Conservation (phyloP, 2,329 filamentous ascomycete genomes). For the Colletotrichum sp. region DNA sequence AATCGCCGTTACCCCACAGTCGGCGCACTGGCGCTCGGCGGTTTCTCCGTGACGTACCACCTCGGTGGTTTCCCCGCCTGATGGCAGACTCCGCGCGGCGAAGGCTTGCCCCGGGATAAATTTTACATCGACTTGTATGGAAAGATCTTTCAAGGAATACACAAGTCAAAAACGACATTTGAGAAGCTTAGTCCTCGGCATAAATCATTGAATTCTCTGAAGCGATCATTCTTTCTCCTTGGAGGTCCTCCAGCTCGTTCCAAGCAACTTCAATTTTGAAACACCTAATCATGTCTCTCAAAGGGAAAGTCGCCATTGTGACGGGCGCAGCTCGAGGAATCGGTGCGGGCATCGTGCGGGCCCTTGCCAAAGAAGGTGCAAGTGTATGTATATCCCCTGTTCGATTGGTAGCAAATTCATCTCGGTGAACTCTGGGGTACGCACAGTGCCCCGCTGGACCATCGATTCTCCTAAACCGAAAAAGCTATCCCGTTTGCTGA, state of each 20-base stretch:
- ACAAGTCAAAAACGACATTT: background rate
- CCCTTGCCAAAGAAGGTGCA: constrained; percentile 64
- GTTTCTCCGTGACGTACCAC: background rate
- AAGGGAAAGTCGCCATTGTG: constrained; percentile 8
- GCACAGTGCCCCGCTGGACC: background rate
- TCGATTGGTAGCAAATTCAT: background rate
- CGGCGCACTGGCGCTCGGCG: background rate
- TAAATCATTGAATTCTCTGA: background rate
- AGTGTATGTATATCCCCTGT: background rate
- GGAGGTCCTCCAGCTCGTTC: background rate
- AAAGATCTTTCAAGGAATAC: background rate
- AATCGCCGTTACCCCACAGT: background rate
- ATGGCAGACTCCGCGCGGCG: background rate
- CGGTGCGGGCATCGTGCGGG: constrained; percentile 66
- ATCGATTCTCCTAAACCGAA: background rate
- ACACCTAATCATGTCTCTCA: background rate
- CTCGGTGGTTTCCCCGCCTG: background rate
- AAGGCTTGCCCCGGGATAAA: background rate
- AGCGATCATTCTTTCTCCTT: background rate
- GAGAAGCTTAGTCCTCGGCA: background rate
- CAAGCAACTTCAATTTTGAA: background rate
- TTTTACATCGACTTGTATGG: background rate
- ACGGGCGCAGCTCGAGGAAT: constrained; percentile 36
- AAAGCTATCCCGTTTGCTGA: background rate
- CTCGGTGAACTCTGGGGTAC: background rate